These are phyloP conservation scores for Cystobasidium onofrii DNA, from an alignment of 768 basidiomycete genomes.

Conservation along the genomic window DNA sequence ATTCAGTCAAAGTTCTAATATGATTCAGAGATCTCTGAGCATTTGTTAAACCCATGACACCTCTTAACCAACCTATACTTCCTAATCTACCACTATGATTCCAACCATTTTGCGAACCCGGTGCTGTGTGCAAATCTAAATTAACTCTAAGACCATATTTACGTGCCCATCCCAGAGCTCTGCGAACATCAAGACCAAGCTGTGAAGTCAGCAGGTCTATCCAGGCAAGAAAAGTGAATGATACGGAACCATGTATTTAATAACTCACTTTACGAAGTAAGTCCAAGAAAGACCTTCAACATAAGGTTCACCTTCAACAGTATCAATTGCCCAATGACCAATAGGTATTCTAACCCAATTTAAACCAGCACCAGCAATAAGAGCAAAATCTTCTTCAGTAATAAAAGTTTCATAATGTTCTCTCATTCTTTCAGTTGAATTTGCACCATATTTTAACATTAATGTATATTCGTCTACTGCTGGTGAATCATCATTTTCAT, in stretches of 20 bases:
- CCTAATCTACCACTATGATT: constrained; percentile 88
- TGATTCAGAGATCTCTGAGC: constrained; percentile 82
- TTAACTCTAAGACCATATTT: constrained; percentile 94
- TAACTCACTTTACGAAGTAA: constrained; percentile 47
- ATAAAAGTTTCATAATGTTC: constrained; percentile 91
- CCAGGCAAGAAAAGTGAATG: not conserved
- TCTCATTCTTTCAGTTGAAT: constrained; percentile 61
- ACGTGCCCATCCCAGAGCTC: constrained; percentile 75
- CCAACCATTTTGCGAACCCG: constrained; percentile 74
- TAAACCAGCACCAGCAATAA: constrained; percentile 85
- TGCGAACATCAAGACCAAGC: constrained; percentile 47
- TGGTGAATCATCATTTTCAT: constrained; percentile 50
- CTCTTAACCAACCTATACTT: constrained; percentile 64
- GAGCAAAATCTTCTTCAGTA: constrained; percentile 87
- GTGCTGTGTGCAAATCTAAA: constrained; percentile 72
- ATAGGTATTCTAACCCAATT: constrained; percentile 88
- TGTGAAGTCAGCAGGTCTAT: not conserved
- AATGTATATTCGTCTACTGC: constrained; percentile 76
- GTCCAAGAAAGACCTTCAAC: constrained; percentile 72
- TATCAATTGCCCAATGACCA: constrained; percentile 87
- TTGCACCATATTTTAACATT: constrained; percentile 61
- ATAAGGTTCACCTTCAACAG: constrained; percentile 68
- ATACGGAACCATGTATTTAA: not conserved
- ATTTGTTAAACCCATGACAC: constrained; percentile 66
- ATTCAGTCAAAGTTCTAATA: constrained; percentile 77